Base-by-base conservation (phyloP, 495 filamentous ascomycete species). In the Annulohypoxylon stygium region DNA sequence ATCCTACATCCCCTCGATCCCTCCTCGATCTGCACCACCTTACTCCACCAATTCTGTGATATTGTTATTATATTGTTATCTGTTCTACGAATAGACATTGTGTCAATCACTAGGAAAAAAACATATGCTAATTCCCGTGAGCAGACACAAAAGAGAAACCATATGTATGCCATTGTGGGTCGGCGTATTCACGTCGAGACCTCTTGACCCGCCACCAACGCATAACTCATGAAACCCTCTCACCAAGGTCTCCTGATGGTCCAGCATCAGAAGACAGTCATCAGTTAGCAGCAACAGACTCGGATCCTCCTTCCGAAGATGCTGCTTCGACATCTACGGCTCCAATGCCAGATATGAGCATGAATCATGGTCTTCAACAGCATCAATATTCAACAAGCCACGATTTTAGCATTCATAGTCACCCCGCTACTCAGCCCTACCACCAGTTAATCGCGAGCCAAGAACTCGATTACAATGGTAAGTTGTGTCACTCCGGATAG, bases 121-220 rank as follows among this genome's bases (percentile, higher is more conserved):
- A 16, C 39, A 37, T 48, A 71, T 34, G 60, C 75, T 78, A 73
- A 77, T 70, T 59, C 51, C 36, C 14, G 53, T 25, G 54, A 48
- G 25, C 73, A 87, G 85, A 87, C 74, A 87, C 85, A 36, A 86
- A 86, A 61, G 85, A 87, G 74, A 87, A 87, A 66, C 85, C 85
- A 12, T 87, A 86, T 72, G 81, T 84, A 47, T 87, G 85, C 71
- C 85, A 83, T 76, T 87, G 85, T 80, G 85, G 85, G 77, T 82
- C 85, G 48, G 83, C 84, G 0, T 87, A 86, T 71, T 86, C 85
- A 59, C 81, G 85, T 54, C 81, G 85, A 51, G 86, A 88, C 81
- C 81, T 88, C 20, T 73, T 88, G 67, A 86, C 86, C 69, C 82
- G 86, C 59, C 86, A 88, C 66, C 83, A 82, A 47, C 82, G 83